These are phyloP conservation scores for Aureobasidium uvarum DNA, from an alignment of 2,329 filamentous ascomycete genomes.

Conservation along the genomic window DNA sequence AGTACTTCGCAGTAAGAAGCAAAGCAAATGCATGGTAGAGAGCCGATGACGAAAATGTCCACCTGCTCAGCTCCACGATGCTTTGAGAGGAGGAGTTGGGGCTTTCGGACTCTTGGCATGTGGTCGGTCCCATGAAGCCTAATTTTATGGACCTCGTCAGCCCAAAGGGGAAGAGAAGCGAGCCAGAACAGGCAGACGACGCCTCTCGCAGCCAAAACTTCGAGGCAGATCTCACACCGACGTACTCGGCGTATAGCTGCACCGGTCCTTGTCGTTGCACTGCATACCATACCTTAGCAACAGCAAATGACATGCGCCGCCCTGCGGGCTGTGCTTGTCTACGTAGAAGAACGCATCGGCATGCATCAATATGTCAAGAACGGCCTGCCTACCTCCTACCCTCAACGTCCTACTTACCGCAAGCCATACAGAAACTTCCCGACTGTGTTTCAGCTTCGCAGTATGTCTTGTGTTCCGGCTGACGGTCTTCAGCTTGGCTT, in stretches of 20 bases:
- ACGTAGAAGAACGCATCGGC: not conserved
- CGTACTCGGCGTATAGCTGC: constrained; percentile 5
- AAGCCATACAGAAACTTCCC: not conserved
- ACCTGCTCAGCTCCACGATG: not conserved
- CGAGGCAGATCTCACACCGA: constrained; percentile 1
- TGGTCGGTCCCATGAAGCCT: not conserved
- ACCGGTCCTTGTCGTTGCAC: constrained; percentile 1
- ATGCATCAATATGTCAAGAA: constrained; percentile 5
- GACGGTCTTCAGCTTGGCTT: constrained; percentile 11
- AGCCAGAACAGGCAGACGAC: constrained; percentile 10
- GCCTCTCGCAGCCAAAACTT: not conserved
- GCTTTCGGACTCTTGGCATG: constrained; percentile 11
- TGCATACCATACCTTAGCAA: not conserved
- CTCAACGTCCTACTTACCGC: not conserved
- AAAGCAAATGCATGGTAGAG: not conserved
- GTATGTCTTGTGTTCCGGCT: not conserved
- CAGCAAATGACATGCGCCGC: constrained; percentile 11
- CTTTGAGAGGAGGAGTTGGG: not conserved
- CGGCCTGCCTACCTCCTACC: not conserved
- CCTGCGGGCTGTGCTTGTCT: constrained; percentile 19
- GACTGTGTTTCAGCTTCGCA: constrained; percentile 1
- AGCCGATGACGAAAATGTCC: not conserved
- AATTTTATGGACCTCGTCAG: not conserved
- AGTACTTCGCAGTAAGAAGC: not conserved
- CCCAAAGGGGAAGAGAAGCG: constrained; percentile 5